Percentiles rank a stretch among this genome's conserved stretches.
These are phyloP conservation scores for Gossypium rotundifolium DNA, from an alignment of 345 rosid genomes.

Conservation along the genomic window DNA sequence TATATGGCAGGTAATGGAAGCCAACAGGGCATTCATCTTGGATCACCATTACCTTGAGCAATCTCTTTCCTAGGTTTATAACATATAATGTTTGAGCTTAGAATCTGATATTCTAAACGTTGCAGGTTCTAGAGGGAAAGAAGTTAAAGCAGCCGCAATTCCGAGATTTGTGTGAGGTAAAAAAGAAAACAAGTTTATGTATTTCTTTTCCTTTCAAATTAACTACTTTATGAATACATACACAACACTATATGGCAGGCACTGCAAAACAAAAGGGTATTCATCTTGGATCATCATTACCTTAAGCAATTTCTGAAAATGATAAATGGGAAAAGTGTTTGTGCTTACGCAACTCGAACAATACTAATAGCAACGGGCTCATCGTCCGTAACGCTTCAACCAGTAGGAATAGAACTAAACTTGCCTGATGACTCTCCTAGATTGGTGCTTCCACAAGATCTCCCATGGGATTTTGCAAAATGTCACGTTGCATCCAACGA, in stretches of 20 bases:
- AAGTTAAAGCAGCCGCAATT: too few relatives aligned
- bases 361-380: not conserved
- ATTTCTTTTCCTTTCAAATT: too few relatives aligned
- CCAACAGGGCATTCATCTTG: conserved; percentile 32
- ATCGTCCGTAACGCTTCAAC: conserved; percentile 20
- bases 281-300: conserved; percentile 57
- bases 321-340: conserved; percentile 31
- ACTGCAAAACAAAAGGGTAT: conserved; percentile 22
- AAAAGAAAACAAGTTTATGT: too few relatives aligned
- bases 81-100: too few relatives aligned
- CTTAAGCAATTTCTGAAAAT: conserved; percentile 45
- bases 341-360: conserved; percentile 60
- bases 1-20: too few relatives aligned
- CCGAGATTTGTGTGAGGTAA: accelerated
- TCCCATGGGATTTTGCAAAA: conserved; percentile 49
- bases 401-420: conserved; percentile 52
- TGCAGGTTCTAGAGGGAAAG: too few relatives aligned
- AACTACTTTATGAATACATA: too few relatives aligned
- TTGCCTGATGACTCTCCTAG: conserved; percentile 20
- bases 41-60: conserved; percentile 63
- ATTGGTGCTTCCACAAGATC: not conserved
- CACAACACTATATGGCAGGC: too few relatives aligned
- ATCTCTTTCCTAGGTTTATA: conserved; percentile 15
- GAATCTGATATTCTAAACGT: too few relatives aligned
- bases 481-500: conserved; percentile 60